Base-by-base conservation (phyloP, 2,329 filamentous ascomycete species). In the Microdochium bolleyi region DNA sequence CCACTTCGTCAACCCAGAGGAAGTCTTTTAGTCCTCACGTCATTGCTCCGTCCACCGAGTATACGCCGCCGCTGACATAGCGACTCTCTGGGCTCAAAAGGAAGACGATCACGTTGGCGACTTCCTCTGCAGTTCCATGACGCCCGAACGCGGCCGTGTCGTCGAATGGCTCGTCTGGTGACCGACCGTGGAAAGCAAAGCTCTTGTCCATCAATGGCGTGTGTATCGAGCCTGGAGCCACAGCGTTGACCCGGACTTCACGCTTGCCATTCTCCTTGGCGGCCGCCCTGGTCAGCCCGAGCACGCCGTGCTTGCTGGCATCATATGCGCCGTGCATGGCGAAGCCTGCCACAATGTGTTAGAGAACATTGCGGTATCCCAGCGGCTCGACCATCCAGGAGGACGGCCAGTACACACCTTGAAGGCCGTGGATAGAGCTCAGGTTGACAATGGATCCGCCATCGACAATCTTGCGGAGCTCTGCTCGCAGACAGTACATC, bases 1-100 rank as follows among this genome's bases (percentile, higher is more conserved):
- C 54, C 84, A 89, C 65, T 78, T 81, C 60, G 91, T 99, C 24
- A 75, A 80, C 49, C 89, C 92, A 2, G 84, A 89, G 55, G 89
- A 96, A 71, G 92, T 99, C 51, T 96, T 88, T 85, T 92, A 46
- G 38, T 52, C 32, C 46, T 22, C 49, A 30, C 53, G 61, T 63
- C 61, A 64, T 64, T 30, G 67, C 74, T 41, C 74, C 74, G 51
- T 77, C 75, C 7, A 76, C 72, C 24, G 67, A 66, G 53, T 77
- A 77, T 38, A 74, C 68, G 48, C 68, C 71, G 1, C 73, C 73
- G 52, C 69, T 76, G 49, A 76, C 69, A 58, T 75, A 75, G 3
- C 65, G 72, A 56, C 70, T 74, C 50, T 75, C 72, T 2, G 72
- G 72, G 1, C 75, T 70, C 11, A 78, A 62, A 49, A 79, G 60